Evolutionary conservation across 805 yeast species (phyloP), one percentile per base, ranked within the genome.

Genomic region (Pichia sporocuriosa): DNA sequence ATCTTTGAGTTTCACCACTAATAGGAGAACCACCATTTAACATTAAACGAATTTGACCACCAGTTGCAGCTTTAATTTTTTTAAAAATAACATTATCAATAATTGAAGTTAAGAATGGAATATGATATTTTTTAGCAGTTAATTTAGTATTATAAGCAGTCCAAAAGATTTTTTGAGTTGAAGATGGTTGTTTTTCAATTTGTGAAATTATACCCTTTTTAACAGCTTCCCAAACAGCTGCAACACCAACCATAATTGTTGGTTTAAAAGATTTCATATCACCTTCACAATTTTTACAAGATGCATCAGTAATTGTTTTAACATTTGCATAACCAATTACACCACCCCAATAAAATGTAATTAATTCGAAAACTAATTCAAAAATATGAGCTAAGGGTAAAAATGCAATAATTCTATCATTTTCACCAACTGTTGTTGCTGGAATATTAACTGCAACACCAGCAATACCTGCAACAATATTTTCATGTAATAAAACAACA

Each of bases 201-300:
- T 89, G 88, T 42, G 75, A 75, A 44, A 86, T 47, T 45, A 93
- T 83, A 45, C 98, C 98, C 70, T 93, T 93, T 64, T 89, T 83
- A 47, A 93, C 86, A 29, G 83, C 73, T 70, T 93, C 98, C 95
- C 96, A 93, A 40, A 93, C 97, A 4, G 97, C 96, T 15, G 97
- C 97, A 43, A 93, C 98, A 64, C 96, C 98, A 50, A 88, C 96
- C 96, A 93, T 84, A 53, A 89, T 66, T 5, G 96, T 84, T 45
- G 98, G 98, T 62, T 79, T 73, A 66, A 88, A 84, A 57, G 83
- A 84, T 43, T 72, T 75, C 69, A 93, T 75, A 63, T 93, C 98
- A 56, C 96, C 90, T 43, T 75, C 67, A 69, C 95, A 88, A 67
- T 93, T 84, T 56, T 75, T 79, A 58, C 84, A 78, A 2, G 95